Evolutionary conservation across 352 stramenopile genomes (phyloP).

Genomic region (Globisporangium takayamanum): DNA sequence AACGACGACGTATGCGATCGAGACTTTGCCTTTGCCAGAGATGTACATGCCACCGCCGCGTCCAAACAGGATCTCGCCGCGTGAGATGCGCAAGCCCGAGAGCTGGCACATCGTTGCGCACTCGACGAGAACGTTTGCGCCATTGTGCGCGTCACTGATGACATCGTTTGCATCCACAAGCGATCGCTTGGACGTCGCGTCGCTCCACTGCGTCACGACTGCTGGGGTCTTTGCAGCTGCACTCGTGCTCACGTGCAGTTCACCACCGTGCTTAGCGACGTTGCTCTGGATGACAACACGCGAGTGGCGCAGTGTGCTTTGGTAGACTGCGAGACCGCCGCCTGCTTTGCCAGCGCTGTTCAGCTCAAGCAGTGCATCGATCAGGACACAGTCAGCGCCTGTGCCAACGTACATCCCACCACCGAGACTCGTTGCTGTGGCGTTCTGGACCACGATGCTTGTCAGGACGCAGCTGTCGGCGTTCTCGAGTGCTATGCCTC

Average conservation of each 20-base stretch:
- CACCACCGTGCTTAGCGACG: slow-evolving; percentile 19
- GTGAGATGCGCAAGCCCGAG: slow-evolving; percentile 17
- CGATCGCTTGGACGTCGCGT: slow-evolving; percentile 10
- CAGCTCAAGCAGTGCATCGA: slow-evolving; percentile 12
- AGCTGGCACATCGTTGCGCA: slow-evolving; percentile 19
- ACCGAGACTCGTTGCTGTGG: slow-evolving; percentile 17
- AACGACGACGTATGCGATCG: slow-evolving; percentile 16
- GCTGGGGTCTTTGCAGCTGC: background rate
- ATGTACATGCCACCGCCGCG: slow-evolving; percentile 29
- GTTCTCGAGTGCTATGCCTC: slow-evolving; percentile 20
- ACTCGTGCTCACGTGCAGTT: slow-evolving; percentile 17
- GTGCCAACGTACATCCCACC: slow-evolving; percentile 24
- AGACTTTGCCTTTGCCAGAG: slow-evolving; percentile 15
- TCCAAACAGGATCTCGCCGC: slow-evolving; percentile 13
- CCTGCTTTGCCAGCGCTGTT: slow-evolving; percentile 24
- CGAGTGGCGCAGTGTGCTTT: slow-evolving; percentile 24
- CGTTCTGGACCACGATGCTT: slow-evolving; percentile 15
- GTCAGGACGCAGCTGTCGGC: slow-evolving; percentile 13
- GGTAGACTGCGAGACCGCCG: slow-evolving; percentile 23
- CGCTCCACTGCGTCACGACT: background rate
- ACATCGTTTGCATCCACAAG: slow-evolving; percentile 21
- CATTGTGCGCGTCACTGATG: slow-evolving; percentile 7
- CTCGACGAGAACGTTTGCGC: slow-evolving; percentile 24
- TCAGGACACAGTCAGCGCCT: slow-evolving; percentile 18
- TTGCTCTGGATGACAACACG: slow-evolving; percentile 27